Evolutionary conservation across 2,329 filamentous ascomycete species (phyloP).

Genomic region (Ilyonectria sp.): DNA sequence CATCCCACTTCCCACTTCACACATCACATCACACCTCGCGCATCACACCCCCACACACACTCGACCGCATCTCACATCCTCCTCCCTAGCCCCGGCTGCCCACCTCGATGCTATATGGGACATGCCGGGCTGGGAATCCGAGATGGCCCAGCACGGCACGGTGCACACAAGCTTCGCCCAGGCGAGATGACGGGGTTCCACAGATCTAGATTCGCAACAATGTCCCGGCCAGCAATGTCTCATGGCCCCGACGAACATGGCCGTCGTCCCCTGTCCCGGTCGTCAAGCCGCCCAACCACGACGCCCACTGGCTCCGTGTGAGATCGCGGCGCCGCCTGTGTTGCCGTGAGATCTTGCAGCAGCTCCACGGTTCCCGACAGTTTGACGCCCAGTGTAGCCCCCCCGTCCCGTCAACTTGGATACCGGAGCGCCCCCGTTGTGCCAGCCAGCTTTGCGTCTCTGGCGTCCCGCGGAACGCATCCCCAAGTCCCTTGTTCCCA

Average conservation of each 20-base stretch:
- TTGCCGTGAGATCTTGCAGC: conserved; percentile 52
- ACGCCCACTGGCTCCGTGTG: conserved; percentile 41
- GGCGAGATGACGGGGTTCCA: conserved; percentile 57
- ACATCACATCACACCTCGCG: background rate
- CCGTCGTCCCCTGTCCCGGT: conserved; percentile 35
- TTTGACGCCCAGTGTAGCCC: conserved; percentile 44
- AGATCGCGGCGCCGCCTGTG: conserved; percentile 49
- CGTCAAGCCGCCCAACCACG: conserved; percentile 48
- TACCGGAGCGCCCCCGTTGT: conserved; percentile 42
- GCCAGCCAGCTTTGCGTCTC: conserved; percentile 19
- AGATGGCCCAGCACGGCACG: background rate
- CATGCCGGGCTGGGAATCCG: background rate
- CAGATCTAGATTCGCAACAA: conserved; percentile 58
- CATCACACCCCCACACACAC: conserved; percentile 1
- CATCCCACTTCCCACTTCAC: no score
- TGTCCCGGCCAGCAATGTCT: conserved; percentile 51
- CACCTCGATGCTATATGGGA: background rate
- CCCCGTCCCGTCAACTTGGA: conserved; percentile 54
- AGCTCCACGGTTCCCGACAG: conserved; percentile 47
- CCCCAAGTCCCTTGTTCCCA: conserved; percentile 23
- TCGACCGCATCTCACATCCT: background rate
- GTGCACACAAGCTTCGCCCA: conserved; percentile 50
- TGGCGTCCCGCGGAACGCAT: conserved; percentile 26
- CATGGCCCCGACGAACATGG: conserved; percentile 42
- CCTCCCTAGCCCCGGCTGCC: background rate